Conservation (phyloP, 2,329 filamentous ascomycete genomes). For the Penicillium palitans region DNA sequence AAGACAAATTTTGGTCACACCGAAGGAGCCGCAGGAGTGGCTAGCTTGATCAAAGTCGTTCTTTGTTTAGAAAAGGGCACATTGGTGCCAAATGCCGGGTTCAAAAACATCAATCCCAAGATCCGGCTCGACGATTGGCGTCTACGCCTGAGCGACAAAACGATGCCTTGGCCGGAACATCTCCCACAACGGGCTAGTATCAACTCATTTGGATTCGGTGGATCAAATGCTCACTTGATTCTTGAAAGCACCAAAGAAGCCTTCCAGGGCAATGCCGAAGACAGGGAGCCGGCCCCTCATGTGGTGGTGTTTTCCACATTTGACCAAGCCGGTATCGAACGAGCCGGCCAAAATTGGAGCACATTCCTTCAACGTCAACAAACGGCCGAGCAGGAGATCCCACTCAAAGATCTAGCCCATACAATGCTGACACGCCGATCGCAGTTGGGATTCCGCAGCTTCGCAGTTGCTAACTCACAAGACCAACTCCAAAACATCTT, state of each 20-base stretch:
- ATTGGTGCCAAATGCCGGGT: constrained; percentile 49
- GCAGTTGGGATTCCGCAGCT: constrained; percentile 22
- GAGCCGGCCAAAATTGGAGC: constrained; percentile 15
- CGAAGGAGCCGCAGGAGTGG: constrained; percentile 53
- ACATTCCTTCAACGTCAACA: constrained; percentile 12
- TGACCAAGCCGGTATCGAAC: constrained; percentile 22
- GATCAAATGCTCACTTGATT: constrained; percentile 29
- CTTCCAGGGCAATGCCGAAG: constrained; percentile 7
- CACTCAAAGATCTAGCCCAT: constrained; percentile 14
- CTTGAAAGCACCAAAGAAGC: constrained; percentile 22
- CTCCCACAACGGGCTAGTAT: constrained; percentile 24
- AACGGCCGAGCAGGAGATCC: constrained; percentile 5
- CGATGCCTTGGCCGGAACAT: constrained; percentile 23
- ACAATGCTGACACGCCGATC: constrained; percentile 22
- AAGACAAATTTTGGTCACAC: constrained; percentile 48
- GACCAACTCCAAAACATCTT: constrained; percentile 12
- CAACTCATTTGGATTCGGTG: constrained; percentile 34
- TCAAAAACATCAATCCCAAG: constrained; percentile 44
- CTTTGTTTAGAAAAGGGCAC: constrained; percentile 43
- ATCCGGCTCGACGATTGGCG: constrained; percentile 36
- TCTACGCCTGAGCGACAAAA: constrained; percentile 17
- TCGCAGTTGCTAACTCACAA: constrained; percentile 19
- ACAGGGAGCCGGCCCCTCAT: constrained; percentile 12
- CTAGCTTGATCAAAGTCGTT: constrained; percentile 50
- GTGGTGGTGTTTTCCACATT: constrained; percentile 22